Evolutionary conservation across 2,329 filamentous ascomycete genomes (phyloP), one percentile per base, ranked within the genome.

Genomic region (Onygenales sp.): DNA sequence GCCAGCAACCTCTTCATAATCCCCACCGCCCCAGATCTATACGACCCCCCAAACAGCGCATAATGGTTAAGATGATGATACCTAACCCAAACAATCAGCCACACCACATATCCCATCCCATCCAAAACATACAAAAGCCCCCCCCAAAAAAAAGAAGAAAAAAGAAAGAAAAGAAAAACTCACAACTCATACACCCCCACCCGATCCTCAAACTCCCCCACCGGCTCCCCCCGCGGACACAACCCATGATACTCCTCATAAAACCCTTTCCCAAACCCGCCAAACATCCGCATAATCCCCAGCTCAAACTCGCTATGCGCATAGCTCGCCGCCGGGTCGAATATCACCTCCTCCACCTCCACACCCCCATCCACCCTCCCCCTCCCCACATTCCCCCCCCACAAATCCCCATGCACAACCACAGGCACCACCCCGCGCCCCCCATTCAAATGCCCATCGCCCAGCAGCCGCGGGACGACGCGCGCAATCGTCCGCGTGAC

Each of bases 261-360:
- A 63, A 95, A 95, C 1, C 64, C 68, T 0, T 68, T 62, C 0
- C 83, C 83, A 69, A 94, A 95, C 0, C 92, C 92, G 0, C 91
- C 91, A 77, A 96, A 97, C 90, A 96, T 95, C 50, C 80, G 81
- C 90, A 96, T 96, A 60, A 95, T 95, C 0, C 92, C 92, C 51
- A 95, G 73, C 60, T 96, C 92, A 68, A 85, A 96, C 73, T 97
- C 92, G 1, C 79, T 86, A 66, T 96, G 91, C 1, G 85, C 89
- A 64, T 94, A 96, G 58, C 86, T 87, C 43, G 83, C 80, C 2
- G 85, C 86, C 0, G 90, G 83, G 65, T 96, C 92, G 64, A 84
- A 96, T 1, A 95, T 81, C 0, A 95, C 82, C 59, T 90, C 85
- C 59, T 91, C 87, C 14, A 17, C 14, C 0, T 76, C 71, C 1